Evolutionary conservation across 2,329 filamentous ascomycete species (phyloP).

Genomic region (Xylariaceae sp.): DNA sequence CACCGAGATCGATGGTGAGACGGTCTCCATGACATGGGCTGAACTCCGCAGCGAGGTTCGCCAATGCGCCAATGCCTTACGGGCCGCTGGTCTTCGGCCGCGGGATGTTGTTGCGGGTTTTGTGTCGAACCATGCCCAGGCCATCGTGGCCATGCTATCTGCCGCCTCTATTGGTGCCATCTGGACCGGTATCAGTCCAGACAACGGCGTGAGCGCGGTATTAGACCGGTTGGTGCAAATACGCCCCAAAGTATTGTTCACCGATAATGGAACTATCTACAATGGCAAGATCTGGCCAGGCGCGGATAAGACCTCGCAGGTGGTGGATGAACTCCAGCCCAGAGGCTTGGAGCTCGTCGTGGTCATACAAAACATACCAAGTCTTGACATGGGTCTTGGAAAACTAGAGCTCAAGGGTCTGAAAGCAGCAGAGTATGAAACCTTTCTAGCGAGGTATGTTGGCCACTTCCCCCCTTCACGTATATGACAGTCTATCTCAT

Average conservation of each 20-base stretch:
- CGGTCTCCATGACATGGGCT: conserved; percentile 59
- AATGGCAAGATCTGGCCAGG: conserved; percentile 87
- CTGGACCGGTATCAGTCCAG: conserved; percentile 89
- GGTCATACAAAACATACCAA: conserved; percentile 60
- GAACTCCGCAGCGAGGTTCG: conserved; percentile 72
- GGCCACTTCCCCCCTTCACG: not conserved
- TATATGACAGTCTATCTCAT: conserved; percentile 1
- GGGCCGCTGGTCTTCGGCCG: conserved; percentile 52
- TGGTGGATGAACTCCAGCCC: conserved; percentile 54
- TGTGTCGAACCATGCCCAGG: conserved; percentile 83
- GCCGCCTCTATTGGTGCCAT: conserved; percentile 76
- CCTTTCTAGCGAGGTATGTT: conserved; percentile 33
- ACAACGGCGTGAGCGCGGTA: conserved; percentile 86
- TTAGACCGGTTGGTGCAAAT: conserved; percentile 83
- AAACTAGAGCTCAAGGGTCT: conserved; percentile 33
- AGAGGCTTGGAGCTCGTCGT: conserved; percentile 62
- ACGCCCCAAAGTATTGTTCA: conserved; percentile 71
- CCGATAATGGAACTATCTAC: conserved; percentile 82
- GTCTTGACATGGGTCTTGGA: conserved; percentile 32
- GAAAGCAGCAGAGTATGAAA: conserved; percentile 35
- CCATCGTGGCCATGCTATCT: conserved; percentile 81
- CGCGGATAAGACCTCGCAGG: conserved; percentile 68
- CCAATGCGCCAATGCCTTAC: conserved; percentile 62
- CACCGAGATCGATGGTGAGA: conserved; percentile 63
- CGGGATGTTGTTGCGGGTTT: conserved; percentile 61